Base-by-base conservation (phyloP, 768 basidiomycete genomes). In the Podaxis sp. region DNA sequence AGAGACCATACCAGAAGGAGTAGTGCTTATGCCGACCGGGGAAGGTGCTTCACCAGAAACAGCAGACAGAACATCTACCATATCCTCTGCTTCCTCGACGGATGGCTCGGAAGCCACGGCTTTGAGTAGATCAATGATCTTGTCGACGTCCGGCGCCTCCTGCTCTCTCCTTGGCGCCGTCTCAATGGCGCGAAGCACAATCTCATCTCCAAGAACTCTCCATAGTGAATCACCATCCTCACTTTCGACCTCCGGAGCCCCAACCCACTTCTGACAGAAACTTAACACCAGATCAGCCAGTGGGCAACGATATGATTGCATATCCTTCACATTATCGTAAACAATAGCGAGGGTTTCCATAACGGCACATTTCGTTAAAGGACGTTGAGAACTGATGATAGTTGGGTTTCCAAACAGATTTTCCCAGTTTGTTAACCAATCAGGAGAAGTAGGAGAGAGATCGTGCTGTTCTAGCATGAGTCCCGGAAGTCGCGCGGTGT, bases 391-490 rank as follows among this genome's bases (percentile, higher is more conserved):
- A 56, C 75, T 73, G 62, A 84, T 68, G 18, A 85, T 71, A 0
- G 72, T 74, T 14, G 77, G 69, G 61, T 84, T 84, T n/a, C 71
- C 73, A 13, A 90, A 69, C 5, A 91, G 73, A 38, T 65, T 77
- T 38, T 76, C 70, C 90, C 90, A 91, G 67, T 87, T 86, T 16
- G 73, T 73, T 27, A 91, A 70, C 90, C 90, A 93, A 4, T 84
- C 80, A 0, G 86, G 83, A 1, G 86, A 85, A 10, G 87, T 87
- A 1, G 90, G 90, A 2, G 84, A 86, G 35, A 91, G 77, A 51
- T 84, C 82, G 63, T 88, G 84, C 59, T 88, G 83, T 48, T 85
- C 83, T 38, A 79, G 74, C 86, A 93, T 88, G 55, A 83, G 73
- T 10, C 68, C 67, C 6, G 90, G 82, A 2, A 91, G 76, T 55